Conservation (phyloP, 768 basidiomycete genomes). For the Trametes meyenii region DNA sequence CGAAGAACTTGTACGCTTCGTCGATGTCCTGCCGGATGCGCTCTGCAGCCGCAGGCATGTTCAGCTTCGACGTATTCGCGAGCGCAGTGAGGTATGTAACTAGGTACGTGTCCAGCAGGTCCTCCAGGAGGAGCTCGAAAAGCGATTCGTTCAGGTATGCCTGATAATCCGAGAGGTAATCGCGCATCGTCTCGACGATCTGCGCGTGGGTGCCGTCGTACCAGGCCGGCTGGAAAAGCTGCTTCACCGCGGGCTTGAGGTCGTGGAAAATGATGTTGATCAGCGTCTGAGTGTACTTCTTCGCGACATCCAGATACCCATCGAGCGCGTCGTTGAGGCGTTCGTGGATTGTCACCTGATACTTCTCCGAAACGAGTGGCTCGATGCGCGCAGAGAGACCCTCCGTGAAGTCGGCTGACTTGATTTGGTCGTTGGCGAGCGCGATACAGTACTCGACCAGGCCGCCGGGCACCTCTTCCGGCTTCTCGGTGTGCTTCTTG, state of each 20-base stretch:
- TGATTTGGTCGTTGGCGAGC: constrained; percentile 96
- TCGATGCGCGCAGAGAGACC: constrained; percentile 83
- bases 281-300: constrained; percentile 93
- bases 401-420: constrained; percentile 93
- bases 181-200: constrained; percentile 92
- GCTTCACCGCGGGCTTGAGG: constrained; percentile 82
- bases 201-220: constrained; percentile 88
- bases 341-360: constrained; percentile 79
- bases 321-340: constrained; percentile 95
- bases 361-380: constrained; percentile 91
- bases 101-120: constrained; percentile 88
- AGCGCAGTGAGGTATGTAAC: constrained; percentile 89
- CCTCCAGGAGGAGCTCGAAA: constrained; percentile 89
- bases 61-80: constrained; percentile 80
- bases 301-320: constrained; percentile 97
- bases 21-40: constrained; percentile 82
- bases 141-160: constrained; percentile 87
- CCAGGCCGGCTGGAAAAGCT: constrained; percentile 83
- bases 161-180: constrained; percentile 96
- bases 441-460: constrained; percentile 96
- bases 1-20: constrained; percentile 80
- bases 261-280: constrained; percentile 97
- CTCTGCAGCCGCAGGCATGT: constrained; percentile 83
- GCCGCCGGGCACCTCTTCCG: constrained; percentile 84
- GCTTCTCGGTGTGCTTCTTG: constrained; percentile 86